phyloP scores from a whole-genome alignment of 2,329 filamentous ascomycete genomes.

The Ophiostoma triangulosporum region DNA sequence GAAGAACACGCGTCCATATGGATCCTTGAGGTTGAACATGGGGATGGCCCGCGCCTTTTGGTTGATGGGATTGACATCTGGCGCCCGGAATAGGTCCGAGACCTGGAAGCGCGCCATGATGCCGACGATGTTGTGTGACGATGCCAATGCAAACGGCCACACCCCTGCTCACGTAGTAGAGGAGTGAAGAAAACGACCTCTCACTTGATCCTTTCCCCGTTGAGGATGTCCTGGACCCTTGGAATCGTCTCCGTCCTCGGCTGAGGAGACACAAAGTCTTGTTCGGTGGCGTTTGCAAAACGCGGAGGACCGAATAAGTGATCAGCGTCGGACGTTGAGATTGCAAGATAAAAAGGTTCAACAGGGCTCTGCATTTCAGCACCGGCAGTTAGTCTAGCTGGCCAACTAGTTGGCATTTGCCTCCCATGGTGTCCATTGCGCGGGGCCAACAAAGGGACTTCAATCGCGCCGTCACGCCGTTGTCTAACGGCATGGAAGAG shows the following conservation, averaged over 20 bases:
- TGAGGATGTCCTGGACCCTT: not conserved
- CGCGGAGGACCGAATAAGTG: not conserved
- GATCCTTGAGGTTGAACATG: conserved; percentile 60
- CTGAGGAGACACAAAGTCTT: not conserved
- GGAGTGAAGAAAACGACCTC: too few relatives aligned
- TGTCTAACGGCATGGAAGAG: too few relatives aligned
- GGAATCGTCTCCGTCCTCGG: not conserved
- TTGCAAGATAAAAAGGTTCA: not conserved
- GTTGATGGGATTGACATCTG: conserved; percentile 72
- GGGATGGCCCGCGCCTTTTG: conserved; percentile 71
- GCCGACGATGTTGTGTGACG: not conserved
- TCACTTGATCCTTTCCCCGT: not conserved
- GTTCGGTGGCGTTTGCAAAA: not conserved
- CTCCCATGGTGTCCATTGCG: not conserved
- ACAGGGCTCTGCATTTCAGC: not conserved
- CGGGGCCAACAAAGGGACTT: too few relatives aligned
- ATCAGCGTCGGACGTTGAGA: not conserved
- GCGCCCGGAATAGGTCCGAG: conserved; percentile 36
- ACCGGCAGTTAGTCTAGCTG: not conserved
- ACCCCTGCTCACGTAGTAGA: too few relatives aligned
- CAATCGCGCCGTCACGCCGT: too few relatives aligned
- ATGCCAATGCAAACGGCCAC: too few relatives aligned
- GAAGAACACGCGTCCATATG: conserved; percentile 79
- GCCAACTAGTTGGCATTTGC: not conserved
- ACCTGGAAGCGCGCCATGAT: conserved; percentile 23